phyloP scores from a whole-genome alignment of 345 rosid species.

The Eucalyptus regnans region DNA sequence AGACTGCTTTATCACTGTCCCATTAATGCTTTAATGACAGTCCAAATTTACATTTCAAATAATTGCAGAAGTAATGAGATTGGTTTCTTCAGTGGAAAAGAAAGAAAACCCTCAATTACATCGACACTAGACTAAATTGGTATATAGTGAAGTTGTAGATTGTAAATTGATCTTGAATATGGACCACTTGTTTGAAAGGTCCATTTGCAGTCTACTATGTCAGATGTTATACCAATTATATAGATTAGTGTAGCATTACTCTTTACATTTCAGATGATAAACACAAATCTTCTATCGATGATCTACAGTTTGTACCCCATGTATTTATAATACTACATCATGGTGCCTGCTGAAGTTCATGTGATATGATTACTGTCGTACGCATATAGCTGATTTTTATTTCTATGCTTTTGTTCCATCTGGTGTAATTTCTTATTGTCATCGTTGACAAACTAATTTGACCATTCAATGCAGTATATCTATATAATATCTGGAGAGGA shows the following conservation, averaged over 20 bases:
- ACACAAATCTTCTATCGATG: background rate
- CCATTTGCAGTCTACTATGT: background rate
- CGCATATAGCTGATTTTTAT: background rate
- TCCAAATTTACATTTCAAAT: background rate
- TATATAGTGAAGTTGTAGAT: background rate
- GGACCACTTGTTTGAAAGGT: background rate
- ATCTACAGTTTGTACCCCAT: background rate
- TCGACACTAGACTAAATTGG: background rate
- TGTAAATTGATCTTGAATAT: background rate
- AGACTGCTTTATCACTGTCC: background rate
- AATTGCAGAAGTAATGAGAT: background rate
- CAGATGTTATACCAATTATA: background rate
- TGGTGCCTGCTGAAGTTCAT: background rate
- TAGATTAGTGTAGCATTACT: background rate
- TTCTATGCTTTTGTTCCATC: background rate
- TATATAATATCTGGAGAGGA: slow-evolving; percentile 67
- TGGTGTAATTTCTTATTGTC: background rate
- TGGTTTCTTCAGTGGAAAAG: background rate
- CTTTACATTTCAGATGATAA: background rate
- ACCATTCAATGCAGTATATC: slow-evolving; percentile 34
- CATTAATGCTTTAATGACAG: background rate
- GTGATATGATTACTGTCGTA: background rate
- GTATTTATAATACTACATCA: background rate
- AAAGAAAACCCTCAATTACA: background rate
- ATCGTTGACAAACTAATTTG: background rate